Base-by-base conservation (phyloP, 2,329 filamentous ascomycete genomes). In the Falciphora oryzae region DNA sequence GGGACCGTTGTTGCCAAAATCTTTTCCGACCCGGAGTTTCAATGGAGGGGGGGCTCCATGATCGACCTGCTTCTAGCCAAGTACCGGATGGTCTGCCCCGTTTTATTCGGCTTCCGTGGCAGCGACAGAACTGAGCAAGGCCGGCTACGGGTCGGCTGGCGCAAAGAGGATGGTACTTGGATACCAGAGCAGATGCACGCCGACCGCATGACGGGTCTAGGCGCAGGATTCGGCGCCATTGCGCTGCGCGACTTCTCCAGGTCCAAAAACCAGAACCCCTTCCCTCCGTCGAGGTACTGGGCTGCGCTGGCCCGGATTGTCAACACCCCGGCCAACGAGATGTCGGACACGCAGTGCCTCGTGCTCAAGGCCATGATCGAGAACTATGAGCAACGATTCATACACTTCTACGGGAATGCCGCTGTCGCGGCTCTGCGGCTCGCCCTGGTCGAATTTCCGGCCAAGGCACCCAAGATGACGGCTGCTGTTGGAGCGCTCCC, bases 201-300 rank as follows among this genome's bases (percentile, higher is more conserved):
- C 69, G 89, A 93, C 73, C 86, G 90, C 66, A 94, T 96, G 89
- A 88, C 86, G 4, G 94, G 93, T 0, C 80, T 97, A 0, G 92
- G 88, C 1, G 89, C 90, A 3, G 94, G 94, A 0, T 99, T 90
- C 72, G 91, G 93, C 0, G 87, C 93, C 1, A 82, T 98, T 53
- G 87, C 92, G 1, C 80, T 97, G 11, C 88, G 94, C 61, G 92
- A 96, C 74, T 97, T 96, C 72, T 85, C 85, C 67, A 89, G 85
- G 68, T 85, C 88, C 1, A 80, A 81, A 56, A 87, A 87, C 68
- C 80, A 79, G 59, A 93, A 93, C 69, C 93, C 89, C 0, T 95
- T 86, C 76, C 93, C 89, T 4, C 91, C 90, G 61, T 83, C 82
- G 0, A 83, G 93, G 65, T 98, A 95, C 79, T 99, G 95, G 95